Evolutionary conservation across 177 flowering plant genomes (phyloP).

Genomic region (Tripterygium wilfordii): DNA sequence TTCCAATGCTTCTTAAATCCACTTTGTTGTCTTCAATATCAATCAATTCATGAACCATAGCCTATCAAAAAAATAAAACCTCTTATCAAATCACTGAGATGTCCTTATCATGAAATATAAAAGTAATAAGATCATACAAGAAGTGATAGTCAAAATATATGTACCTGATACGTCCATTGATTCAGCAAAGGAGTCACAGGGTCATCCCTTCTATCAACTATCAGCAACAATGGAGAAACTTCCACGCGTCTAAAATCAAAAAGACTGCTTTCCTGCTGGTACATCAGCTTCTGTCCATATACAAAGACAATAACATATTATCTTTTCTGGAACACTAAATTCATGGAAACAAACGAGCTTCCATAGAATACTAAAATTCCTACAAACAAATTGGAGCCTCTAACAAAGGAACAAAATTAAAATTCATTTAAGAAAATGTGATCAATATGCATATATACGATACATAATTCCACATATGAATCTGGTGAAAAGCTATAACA

Average conservation of each 20-base stretch:
- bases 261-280: conserved; percentile 92
- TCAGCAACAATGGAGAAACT: conserved; percentile 78
- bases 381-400: too few species aligned
- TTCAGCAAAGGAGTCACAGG: conserved; percentile 93
- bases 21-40: conserved; percentile 92
- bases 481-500: too few species aligned
- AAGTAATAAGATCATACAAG: too few species aligned
- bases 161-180: conserved; percentile 99
- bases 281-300: conserved; percentile 84
- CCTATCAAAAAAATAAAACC: conserved; percentile 38
- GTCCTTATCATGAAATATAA: too few species aligned
- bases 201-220: conserved; percentile 90
- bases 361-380: too few species aligned
- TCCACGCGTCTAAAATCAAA: conserved; percentile 90
- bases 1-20: conserved; percentile 59
- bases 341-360: too few species aligned
- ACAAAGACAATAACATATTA: conserved; percentile 8
- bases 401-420: too few species aligned
- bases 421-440: too few species aligned
- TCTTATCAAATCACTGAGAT: conserved; percentile 10
- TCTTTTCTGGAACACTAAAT: too few species aligned
- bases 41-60: conserved; percentile 96
- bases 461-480: too few species aligned
- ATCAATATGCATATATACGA: too few species aligned
- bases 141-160: conserved; percentile 3